Base-by-base conservation (phyloP, 2,329 filamentous ascomycete species). In the Colletotrichum australisinense region DNA sequence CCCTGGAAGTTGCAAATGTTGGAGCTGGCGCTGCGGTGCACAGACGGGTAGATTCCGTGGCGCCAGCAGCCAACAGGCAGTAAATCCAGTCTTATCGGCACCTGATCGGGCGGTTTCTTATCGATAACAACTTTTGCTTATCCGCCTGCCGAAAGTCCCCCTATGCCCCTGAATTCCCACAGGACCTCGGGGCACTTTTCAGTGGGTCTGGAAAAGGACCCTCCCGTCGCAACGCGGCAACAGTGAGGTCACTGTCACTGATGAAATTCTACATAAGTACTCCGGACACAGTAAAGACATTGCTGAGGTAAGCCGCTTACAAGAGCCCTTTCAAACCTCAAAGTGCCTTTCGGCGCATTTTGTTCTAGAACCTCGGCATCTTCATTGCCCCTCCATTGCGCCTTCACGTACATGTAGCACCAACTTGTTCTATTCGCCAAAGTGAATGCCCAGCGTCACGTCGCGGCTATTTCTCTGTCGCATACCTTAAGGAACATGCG, bases 81-180 rank as follows among this genome's bases (percentile, higher is more conserved):
- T 63, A 60, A 69, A 65, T 64, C 26, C 49, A 68, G 24, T 30
- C 64, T 68, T 74, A 69, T 69, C 70, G 70, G 73, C 70, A 75
- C 73, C 70, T 75, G 73, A 75, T 70, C 70, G 62, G 69, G 58
- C 14, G 9, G 9, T 4, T 11, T 53, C 30, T 73, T 73, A 73
- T 73, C 70, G 70, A 73, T 70, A 73, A 73, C 49, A 30, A 5
- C 42, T 49, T 49, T 49, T 49, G 42, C 38, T 64, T 56, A 72
- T 72, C 63, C 53, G 52, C 57, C 19, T 52, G 28, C 69, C 32
- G 52, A 58, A 22, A 26, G 8, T n/a, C 19, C 28, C 55, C 14
- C 53, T 49, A 49, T 49, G 42, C 42, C 42, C 42, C 42, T 49
- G 42, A 49, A 49, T 49, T 49, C 42, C 42, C 16, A 49, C 42